Conservation (phyloP, 768 basidiomycete genomes). For the Suillus variegatus region DNA sequence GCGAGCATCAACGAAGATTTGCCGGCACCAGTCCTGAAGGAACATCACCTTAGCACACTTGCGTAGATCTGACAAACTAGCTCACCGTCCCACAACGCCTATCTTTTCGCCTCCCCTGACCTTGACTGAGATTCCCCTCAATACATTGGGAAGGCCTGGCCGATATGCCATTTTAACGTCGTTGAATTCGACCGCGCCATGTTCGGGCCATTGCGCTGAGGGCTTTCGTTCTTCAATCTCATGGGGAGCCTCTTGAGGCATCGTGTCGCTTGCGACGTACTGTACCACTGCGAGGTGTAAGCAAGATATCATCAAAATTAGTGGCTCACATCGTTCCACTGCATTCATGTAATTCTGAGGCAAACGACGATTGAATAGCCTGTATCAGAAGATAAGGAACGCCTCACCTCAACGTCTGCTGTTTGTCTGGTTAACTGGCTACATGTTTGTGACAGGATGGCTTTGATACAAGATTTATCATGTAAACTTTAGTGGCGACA, state of each 20-base stretch:
- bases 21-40: conserved; percentile 51
- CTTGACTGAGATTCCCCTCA: conserved; percentile 62
- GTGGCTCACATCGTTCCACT: conserved; percentile 51
- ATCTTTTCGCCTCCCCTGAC: conserved; percentile 73
- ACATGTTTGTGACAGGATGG: conserved; percentile 53
- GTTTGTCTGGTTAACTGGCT: conserved; percentile 55
- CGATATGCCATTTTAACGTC: conserved; percentile 65
- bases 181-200: conserved; percentile 63
- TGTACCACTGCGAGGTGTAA: conserved; percentile 42
- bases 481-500: not conserved
- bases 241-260: conserved; percentile 66
- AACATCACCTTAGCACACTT: not conserved
- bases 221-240: conserved; percentile 59
- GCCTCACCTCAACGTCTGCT: conserved; percentile 62
- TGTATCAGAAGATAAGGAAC: not conserved
- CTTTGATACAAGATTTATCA: conserved; percentile 26
- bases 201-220: conserved; percentile 58
- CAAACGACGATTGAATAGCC: not conserved
- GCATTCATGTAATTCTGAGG: conserved; percentile 63
- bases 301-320: not conserved
- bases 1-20: conserved; percentile 65
- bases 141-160: conserved; percentile 68
- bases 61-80: not conserved
- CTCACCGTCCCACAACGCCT: conserved; percentile 66
- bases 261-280: conserved; percentile 49